These are phyloP conservation scores for Lathyrus tuberosus DNA, from an alignment of 306 rosid genomes.

Conservation along the genomic window DNA sequence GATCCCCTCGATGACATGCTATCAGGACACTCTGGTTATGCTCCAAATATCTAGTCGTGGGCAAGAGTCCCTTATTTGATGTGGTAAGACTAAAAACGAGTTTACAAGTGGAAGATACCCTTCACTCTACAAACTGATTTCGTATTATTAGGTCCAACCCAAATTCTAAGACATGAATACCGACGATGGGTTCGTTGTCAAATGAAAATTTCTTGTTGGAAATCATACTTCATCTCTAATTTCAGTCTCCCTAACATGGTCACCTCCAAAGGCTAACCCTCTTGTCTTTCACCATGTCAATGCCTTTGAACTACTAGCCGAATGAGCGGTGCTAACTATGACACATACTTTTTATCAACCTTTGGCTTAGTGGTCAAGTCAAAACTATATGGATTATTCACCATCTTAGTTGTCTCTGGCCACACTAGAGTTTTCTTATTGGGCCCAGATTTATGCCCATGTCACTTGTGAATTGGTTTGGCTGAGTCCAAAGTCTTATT, in stretches of 20 bases:
- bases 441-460: too few relatives aligned
- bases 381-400: too few relatives aligned
- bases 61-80: too few relatives aligned
- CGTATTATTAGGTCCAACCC: background rate
- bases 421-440: background rate
- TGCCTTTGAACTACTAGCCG: background rate
- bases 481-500: too few relatives aligned
- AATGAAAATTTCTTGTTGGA: slow-evolving; percentile 1
- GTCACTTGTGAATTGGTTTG: too few relatives aligned
- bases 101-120: background rate
- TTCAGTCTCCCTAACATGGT: background rate
- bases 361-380: background rate
- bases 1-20: background rate
- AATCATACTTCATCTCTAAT: background rate
- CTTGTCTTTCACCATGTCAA: background rate
- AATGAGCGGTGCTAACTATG: background rate
- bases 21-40: background rate
- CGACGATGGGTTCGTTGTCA: background rate
- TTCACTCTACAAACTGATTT: background rate
- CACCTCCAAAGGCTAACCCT: slow-evolving; percentile 5
- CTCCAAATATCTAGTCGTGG: too few relatives aligned
- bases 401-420: background rate
- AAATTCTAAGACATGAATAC: background rate
- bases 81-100: background rate
- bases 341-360: background rate